phyloP scores from a whole-genome alignment of 768 basidiomycete species.

The Botryobasidium botryosum region DNA sequence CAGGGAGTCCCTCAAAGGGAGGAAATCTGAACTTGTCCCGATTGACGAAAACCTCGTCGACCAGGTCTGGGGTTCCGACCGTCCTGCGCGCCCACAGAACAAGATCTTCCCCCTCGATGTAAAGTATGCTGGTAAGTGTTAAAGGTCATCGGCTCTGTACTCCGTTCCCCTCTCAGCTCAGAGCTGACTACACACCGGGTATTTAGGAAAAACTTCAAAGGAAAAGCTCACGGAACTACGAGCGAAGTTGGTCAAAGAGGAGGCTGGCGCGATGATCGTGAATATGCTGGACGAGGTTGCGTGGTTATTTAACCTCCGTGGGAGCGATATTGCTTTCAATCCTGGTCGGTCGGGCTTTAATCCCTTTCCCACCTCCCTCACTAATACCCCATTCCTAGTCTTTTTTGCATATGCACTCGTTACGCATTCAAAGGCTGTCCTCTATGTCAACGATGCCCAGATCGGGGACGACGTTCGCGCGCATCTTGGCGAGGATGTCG shows the following conservation, averaged over 20 bases:
- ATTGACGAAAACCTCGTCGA: constrained; percentile 62
- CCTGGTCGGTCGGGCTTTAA: constrained; percentile 27
- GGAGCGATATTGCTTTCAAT: constrained; percentile 82
- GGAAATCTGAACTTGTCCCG: constrained; percentile 47
- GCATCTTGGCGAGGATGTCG: constrained; percentile 39
- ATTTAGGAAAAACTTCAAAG: constrained; percentile 36
- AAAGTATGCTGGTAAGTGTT: constrained; percentile 46
- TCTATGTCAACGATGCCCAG: constrained; percentile 51
- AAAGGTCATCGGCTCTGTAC: neutral
- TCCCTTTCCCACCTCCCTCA: neutral
- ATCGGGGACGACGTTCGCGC: constrained; percentile 28
- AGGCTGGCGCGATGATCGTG: constrained; percentile 47
- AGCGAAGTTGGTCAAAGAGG: constrained; percentile 41
- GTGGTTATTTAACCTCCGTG: constrained; percentile 87
- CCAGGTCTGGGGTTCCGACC: constrained; percentile 47
- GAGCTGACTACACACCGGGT: neutral
- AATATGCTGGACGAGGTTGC: constrained; percentile 90
- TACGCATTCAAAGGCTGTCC: constrained; percentile 32
- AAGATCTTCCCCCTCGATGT: constrained; percentile 50
- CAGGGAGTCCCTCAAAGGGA: constrained; percentile 34
- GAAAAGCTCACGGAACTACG: constrained; percentile 56
- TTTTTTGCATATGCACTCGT: constrained; percentile 88
- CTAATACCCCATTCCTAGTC: constrained; percentile 26
- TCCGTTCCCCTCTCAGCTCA: neutral
- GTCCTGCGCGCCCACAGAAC: constrained; percentile 52